Conservation (phyloP, 345 rosid genomes). For the Adansonia digitata region DNA sequence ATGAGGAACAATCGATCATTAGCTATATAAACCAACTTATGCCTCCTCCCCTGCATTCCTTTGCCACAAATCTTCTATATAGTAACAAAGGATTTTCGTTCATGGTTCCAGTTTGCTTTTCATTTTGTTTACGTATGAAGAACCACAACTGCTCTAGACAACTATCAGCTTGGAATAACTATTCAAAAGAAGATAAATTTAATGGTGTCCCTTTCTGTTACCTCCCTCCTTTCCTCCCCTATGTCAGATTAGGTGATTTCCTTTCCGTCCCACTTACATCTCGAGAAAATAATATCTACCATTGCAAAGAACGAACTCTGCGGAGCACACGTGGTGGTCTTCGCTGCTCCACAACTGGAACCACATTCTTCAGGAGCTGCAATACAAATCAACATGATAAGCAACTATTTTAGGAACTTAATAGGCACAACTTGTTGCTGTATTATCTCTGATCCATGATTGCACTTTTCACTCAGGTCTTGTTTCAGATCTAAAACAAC, state of each 20-base stretch:
- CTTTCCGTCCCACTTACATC: neutral
- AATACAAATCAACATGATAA: constrained; percentile 6
- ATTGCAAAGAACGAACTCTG: constrained; percentile 57
- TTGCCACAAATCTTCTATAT: neutral
- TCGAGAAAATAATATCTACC: constrained; percentile 34
- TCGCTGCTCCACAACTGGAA: constrained; percentile 64
- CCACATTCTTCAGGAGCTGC: constrained; percentile 74
- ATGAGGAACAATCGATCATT: neutral
- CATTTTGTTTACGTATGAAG: neutral
- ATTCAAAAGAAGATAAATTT: constrained; percentile 15
- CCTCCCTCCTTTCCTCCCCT: neutral
- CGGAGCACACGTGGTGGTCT: constrained; percentile 42
- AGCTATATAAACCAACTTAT: constrained; percentile 17
- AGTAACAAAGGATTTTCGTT: constrained; percentile 12
- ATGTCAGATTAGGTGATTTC: constrained; percentile 6
- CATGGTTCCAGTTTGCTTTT: neutral
- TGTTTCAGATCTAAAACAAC: neutral
- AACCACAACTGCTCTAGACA: constrained; percentile 5
- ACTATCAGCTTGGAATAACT: constrained; percentile 18
- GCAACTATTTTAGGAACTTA: neutral
- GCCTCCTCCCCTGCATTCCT: constrained; percentile 3
- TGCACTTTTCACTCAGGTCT: neutral
- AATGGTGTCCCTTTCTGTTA: neutral
- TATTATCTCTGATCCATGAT: neutral
- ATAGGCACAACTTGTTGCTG: neutral